Base-by-base conservation (phyloP, 1,284 basidiomycete species). In the Cronartium quercuum region DNA sequence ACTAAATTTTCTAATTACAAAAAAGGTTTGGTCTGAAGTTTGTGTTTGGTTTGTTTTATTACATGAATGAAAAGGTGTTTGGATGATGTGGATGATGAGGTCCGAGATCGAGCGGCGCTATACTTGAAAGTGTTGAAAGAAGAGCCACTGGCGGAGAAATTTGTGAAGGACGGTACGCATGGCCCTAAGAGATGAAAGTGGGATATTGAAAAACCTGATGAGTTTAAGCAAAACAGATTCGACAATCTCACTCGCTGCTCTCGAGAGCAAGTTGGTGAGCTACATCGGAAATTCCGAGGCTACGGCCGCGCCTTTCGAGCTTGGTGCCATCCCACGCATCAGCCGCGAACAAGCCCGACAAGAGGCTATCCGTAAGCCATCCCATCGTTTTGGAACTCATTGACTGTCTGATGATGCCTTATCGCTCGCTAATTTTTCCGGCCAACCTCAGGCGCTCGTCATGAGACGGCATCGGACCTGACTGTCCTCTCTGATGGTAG, bases 81-180 rank as follows among this genome's bases (percentile, higher is more conserved):
- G 78, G 96, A 98, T 81, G 96, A 99, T 83, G 92, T 98, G 21
- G 96, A 98, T 77, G 96, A 99, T 81, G 96, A 99, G 85, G 96
- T 99, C 76, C 89, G 96, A 68, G 96, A 99, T 82, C 91, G 96
- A 76, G 96, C 95, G 5, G 92, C 95, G 10, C 87, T 98, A 83
- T 98, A 96, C 83, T 86, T 96, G 76, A 90, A 88, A 83, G 86
- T 91, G 6, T 88, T 97, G 79, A 86, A 89, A 78, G 90, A 91
- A 81, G 87, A 90, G 77, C 83, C 86, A 15, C 84, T 99, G 74
- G 92, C 91, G 6, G 88, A 91, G 79, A 86, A 87, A 41, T 95
- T 94, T 80, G 88, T 97, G 77, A 92, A 91, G 83, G 92, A 97
- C 83, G 94, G 94, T 91, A 77, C 74, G 86, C 80, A 68, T 21